Base-by-base conservation (phyloP, 352 stramenopile species). In the Lagenidium giganteum region DNA sequence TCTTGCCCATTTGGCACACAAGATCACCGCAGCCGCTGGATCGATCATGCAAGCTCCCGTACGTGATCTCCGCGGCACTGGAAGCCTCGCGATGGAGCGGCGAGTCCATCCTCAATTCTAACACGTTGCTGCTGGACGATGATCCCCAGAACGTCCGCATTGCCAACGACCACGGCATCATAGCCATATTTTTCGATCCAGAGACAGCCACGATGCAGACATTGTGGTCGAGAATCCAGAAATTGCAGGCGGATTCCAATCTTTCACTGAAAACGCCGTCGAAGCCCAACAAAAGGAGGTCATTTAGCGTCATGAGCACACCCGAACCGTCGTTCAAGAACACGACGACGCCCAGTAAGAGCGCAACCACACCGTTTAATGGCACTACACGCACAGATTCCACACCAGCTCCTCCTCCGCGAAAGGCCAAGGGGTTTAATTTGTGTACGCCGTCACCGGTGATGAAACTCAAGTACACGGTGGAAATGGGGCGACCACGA, bases 61-160 rank as follows among this genome's bases (percentile, higher is more conserved):
- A 87, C 48, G 57, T 90, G 16, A 82, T 87, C 34, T 87, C 78
- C 3, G 74, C 74, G 1, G 78, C 74, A n/a, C 47, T 61, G 1
- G 39, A 87, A 27, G 60, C 75, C 7, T 63, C 67, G 23, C 4
- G 26, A 34, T 46, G 33, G 43, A 34, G 39, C 26, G 37, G 22
- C 37, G 37, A 70, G 34, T 34, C 38, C 22, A 57, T 93, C 7
- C 44, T 70, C 34, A 89, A 81, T 39, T 47, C 57, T 1, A 69
- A 93, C 44, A 90, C 78, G 11, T 68, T 90, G 38, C 67, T 93
- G 8, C 74, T 93, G 31, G 81, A 93, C 49, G 81, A 93, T 38
- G 80, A 89, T 43, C 64, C 64, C 9, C 61, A 81, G 30, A 93
- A 93, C 42, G 62, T 93, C 25, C 66, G 70, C 18, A 75, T 87